Percentiles rank a stretch among this genome's conserved stretches.
Conservation (phyloP, 345 rosid species). For the Firmiana major region DNA sequence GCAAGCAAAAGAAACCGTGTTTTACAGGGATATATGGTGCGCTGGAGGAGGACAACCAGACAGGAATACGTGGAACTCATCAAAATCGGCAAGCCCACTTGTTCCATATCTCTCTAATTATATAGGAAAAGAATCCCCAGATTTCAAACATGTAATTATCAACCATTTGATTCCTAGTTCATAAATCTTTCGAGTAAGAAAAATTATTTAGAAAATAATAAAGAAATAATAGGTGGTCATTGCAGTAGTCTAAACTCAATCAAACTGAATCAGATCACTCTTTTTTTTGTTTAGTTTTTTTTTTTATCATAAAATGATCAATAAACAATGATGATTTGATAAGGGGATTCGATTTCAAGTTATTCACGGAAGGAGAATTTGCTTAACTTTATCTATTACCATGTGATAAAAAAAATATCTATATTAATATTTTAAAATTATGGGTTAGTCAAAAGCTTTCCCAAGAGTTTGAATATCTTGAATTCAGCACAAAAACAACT, state of each 20-base stretch:
- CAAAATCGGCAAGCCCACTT: neutral
- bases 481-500: neutral
- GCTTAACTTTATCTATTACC: neutral
- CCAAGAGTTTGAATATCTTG: neutral
- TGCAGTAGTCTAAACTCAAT: neutral
- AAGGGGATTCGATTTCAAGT: neutral
- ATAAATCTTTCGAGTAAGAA: neutral
- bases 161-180: neutral
- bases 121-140: neutral
- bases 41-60: neutral
- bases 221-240: neutral
- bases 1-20: neutral
- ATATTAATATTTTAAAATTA: neutral
- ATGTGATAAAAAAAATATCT: neutral
- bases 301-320: neutral
- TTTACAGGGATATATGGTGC: neutral
- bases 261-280: neutral
- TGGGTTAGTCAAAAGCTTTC: neutral
- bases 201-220: neutral
- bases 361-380: neutral
- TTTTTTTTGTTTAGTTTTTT: neutral
- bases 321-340: neutral
- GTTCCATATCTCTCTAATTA: neutral
- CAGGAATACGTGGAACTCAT: neutral
- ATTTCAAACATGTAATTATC: neutral